phyloP scores from a whole-genome alignment of 169 alveolate genomes.

The Blepharisma undulans region DNA sequence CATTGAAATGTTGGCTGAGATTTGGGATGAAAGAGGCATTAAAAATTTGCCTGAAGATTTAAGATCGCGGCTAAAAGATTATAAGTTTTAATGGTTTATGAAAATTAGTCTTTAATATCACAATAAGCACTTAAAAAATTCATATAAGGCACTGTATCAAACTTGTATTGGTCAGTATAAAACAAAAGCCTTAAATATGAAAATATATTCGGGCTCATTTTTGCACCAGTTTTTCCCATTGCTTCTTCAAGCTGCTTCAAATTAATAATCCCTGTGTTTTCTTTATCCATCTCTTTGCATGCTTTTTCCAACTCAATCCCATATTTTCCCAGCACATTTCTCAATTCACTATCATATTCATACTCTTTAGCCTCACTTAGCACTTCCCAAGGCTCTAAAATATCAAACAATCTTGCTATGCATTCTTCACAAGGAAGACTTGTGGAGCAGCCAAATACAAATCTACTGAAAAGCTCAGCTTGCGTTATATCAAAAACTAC shows the following conservation, averaged over 20 bases:
- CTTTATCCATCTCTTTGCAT: background rate
- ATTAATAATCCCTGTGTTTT: background rate
- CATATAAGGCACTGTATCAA: slow-evolving; percentile 37
- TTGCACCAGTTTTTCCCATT: background rate
- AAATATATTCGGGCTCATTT: background rate
- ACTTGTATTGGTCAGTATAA: slow-evolving; percentile 28
- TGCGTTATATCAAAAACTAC: background rate
- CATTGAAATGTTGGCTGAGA: background rate
- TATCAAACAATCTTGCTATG: slow-evolving; percentile 26
- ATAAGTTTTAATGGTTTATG: background rate
- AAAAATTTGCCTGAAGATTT: background rate
- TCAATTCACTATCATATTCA: slow-evolving; percentile 3
- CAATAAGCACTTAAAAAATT: slow-evolving; percentile 36
- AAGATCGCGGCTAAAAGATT: background rate
- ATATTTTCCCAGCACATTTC: background rate
- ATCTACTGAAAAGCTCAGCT: slow-evolving; percentile 38
- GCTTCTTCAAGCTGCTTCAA: slow-evolving; percentile 1
- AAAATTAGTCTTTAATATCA: background rate
- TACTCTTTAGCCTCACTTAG: slow-evolving; percentile 31
- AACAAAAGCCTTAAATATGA: background rate
- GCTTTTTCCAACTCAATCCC: background rate
- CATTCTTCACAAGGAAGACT: slow-evolving; percentile 6
- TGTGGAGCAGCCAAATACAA: background rate
- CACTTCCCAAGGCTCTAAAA: slow-evolving; percentile 30
- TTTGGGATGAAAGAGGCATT: background rate